Percentiles rank a stretch among this genome's conserved stretches.
These are phyloP conservation scores for Ormosia emarginata DNA, from an alignment of 306 rosid species.

Conservation along the genomic window DNA sequence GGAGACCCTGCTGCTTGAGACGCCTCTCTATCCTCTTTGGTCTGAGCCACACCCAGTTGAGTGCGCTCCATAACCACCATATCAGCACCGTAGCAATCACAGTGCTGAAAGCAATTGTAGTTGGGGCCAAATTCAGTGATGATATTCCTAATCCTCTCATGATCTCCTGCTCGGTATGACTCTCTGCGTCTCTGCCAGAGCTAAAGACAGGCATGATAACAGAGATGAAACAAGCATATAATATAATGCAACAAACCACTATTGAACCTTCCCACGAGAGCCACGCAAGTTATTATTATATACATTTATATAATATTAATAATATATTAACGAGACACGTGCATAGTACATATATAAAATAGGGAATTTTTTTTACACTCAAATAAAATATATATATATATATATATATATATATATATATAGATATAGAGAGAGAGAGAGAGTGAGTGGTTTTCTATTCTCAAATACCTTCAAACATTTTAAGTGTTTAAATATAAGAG, in stretches of 20 bases:
- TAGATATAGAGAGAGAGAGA: too few relatives aligned
- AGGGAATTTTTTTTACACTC: too few relatives aligned
- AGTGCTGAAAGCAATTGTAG: background rate
- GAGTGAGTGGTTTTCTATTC: too few relatives aligned
- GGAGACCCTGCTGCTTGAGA: constrained; percentile 30
- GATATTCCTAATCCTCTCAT: background rate
- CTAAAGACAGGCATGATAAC: too few relatives aligned
- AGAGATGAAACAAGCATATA: background rate
- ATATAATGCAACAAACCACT: background rate
- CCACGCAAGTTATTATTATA: background rate
- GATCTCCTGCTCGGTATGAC: background rate
- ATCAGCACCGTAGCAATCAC: background rate
- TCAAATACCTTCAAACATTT: too few relatives aligned
- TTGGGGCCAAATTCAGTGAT: background rate
- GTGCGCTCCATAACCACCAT: constrained; percentile 41
- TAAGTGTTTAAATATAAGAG: too few relatives aligned
- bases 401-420: too few relatives aligned
- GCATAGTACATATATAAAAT: too few relatives aligned
- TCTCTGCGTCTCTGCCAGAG: background rate
- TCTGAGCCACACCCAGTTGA: constrained; percentile 36
- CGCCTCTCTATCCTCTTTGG: constrained; percentile 37
- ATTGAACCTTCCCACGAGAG: background rate
- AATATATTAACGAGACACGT: too few relatives aligned
- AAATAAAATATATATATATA: too few relatives aligned
- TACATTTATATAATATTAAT: background rate